phyloP scores from a whole-genome alignment of 2,329 filamentous ascomycete genomes.

The Aspergillus bombycis region DNA sequence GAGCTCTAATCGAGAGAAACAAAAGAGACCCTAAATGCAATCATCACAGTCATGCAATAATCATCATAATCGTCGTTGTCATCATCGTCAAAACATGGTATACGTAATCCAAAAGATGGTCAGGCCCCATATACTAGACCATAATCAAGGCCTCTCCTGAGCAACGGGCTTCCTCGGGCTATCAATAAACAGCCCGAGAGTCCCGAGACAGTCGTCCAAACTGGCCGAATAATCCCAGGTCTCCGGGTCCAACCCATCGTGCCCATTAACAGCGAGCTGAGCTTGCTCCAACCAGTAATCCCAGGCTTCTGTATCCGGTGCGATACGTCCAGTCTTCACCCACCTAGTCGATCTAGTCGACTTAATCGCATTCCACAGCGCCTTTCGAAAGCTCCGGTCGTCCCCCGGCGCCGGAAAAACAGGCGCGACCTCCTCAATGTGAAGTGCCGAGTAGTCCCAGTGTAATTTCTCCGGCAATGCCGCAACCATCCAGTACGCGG shows the following conservation, averaged over 20 bases:
- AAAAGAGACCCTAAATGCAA: background rate
- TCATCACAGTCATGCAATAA: background rate
- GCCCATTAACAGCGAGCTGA: background rate
- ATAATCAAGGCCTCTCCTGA: background rate
- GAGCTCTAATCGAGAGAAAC: background rate
- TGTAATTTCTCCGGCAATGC: constrained; percentile 54
- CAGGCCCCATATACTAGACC: background rate
- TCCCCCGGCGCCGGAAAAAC: background rate
- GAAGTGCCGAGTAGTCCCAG: constrained; percentile 52
- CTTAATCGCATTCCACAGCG: constrained; percentile 62
- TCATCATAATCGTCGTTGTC: background rate
- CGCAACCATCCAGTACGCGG: constrained; percentile 60
- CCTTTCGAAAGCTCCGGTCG: constrained; percentile 55
- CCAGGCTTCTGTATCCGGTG: constrained; percentile 59
- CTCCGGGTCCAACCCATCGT: background rate
- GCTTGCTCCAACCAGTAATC: constrained; percentile 52
- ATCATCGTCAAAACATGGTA: background rate
- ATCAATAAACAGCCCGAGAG: background rate
- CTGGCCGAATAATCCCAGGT: background rate
- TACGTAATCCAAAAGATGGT: background rate
- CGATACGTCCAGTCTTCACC: constrained; percentile 57
- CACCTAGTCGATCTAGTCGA: constrained; percentile 58
- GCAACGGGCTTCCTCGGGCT: background rate
- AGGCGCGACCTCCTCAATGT: background rate
- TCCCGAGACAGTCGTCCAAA: background rate